phyloP scores from a whole-genome alignment of 1,139 yeast genomes.

The Zygosaccharomyces pseudobailii region DNA sequence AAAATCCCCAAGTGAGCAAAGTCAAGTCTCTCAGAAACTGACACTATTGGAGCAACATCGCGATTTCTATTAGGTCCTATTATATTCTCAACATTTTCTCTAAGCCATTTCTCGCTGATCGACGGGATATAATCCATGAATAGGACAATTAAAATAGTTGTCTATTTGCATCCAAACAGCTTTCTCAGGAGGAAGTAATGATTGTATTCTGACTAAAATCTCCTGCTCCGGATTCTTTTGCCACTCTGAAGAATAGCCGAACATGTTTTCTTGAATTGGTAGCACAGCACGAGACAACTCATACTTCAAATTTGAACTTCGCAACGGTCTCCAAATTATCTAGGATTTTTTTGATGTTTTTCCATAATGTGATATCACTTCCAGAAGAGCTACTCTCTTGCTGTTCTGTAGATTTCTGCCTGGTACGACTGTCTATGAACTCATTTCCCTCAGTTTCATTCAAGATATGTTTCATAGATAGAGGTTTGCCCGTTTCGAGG shows the following conservation, averaged over 20 bases:
- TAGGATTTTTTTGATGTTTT: constrained; percentile 23
- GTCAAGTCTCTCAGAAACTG: constrained; percentile 41
- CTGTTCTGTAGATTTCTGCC: background rate
- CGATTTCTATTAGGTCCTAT: constrained; percentile 25
- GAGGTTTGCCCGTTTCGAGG: constrained; percentile 7
- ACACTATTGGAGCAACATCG: constrained; percentile 25
- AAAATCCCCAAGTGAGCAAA: constrained; percentile 45
- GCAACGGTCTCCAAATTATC: constrained; percentile 7
- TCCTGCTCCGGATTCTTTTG: constrained; percentile 22
- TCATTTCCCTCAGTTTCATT: constrained; percentile 9
- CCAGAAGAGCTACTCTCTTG: background rate
- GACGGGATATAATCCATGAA: constrained; percentile 47
- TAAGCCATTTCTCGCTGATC: constrained; percentile 41
- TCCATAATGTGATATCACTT: constrained; percentile 31
- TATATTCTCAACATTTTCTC: constrained; percentile 30
- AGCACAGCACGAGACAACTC: background rate
- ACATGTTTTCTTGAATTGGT: constrained; percentile 11
- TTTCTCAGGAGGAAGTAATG: constrained; percentile 41
- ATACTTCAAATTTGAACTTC: background rate
- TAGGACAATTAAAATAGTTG: constrained; percentile 39
- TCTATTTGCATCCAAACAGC: constrained; percentile 45
- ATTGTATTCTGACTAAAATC: constrained; percentile 33
- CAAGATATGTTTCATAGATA: constrained; percentile 9
- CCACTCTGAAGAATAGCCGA: constrained; percentile 2
- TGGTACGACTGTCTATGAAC: background rate